These are phyloP conservation scores for Hypoxylon fragiforme DNA, from an alignment of 495 filamentous ascomycete species.

Conservation along the genomic window DNA sequence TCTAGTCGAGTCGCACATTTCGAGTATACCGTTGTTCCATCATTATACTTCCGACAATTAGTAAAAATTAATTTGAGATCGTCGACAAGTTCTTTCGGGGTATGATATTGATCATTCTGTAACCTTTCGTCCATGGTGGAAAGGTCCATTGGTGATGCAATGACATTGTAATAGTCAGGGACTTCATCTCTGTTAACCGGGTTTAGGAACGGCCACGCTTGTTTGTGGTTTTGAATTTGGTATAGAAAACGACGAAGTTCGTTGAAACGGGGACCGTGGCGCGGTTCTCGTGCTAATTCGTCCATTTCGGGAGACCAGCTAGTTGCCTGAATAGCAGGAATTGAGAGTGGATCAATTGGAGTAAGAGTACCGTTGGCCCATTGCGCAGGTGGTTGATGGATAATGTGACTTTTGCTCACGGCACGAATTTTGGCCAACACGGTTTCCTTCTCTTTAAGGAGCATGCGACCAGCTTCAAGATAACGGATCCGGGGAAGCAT, in stretches of 20 bases:
- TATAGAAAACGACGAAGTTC: neutral
- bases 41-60: neutral
- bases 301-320: neutral
- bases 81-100: neutral
- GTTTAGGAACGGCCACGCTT: neutral
- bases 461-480: neutral
- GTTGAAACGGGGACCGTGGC: neutral
- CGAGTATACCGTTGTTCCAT: neutral
- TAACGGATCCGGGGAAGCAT: neutral
- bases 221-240: neutral
- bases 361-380: neutral
- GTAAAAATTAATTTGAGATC: neutral
- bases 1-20: neutral
- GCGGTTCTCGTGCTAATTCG: neutral
- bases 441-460: neutral
- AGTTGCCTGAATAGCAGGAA: neutral
- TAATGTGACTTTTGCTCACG: neutral
- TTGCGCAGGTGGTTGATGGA: neutral
- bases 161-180: neutral
- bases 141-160: neutral
- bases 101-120: neutral
- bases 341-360: neutral
- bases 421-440: neutral
- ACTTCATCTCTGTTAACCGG: neutral
- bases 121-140: neutral